phyloP scores from a whole-genome alignment of 164 flowering plant genomes.

The Vitis labrusca region DNA sequence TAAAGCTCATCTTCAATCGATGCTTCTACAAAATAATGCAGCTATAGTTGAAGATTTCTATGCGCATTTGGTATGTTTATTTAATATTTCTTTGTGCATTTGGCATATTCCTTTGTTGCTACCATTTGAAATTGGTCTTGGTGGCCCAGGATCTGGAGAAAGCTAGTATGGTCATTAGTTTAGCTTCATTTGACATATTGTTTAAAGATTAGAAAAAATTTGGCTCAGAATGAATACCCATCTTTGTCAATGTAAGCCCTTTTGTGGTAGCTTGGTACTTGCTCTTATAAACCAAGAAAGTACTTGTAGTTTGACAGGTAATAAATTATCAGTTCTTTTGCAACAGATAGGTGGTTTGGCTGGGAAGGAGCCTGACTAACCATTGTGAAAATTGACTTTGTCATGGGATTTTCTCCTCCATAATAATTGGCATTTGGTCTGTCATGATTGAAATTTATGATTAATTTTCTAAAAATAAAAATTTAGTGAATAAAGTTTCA shows the following conservation, averaged over 20 bases:
- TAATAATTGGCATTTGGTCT: background rate
- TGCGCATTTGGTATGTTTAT: constrained; percentile 66
- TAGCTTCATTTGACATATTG: background rate
- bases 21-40: constrained; percentile 69
- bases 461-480: background rate
- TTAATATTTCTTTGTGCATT: constrained; percentile 75
- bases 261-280: no score
- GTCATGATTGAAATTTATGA: background rate
- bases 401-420: no score
- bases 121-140: background rate
- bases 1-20: constrained; percentile 83
- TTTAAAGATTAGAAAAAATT: background rate
- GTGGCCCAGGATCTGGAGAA: background rate
- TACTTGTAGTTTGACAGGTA: no score
- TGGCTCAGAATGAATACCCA: background rate
- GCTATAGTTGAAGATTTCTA: constrained; percentile 86
- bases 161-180: background rate
- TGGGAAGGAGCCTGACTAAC: no score
- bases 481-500: background rate
- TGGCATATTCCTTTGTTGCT: constrained; percentile 51
- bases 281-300: no score
- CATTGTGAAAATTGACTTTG: no score
- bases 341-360: no score
- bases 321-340: no score
- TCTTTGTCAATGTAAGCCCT: no score